These are phyloP conservation scores for Rhizopogon vinicolor DNA, from an alignment of 768 basidiomycete genomes.

Conservation along the genomic window DNA sequence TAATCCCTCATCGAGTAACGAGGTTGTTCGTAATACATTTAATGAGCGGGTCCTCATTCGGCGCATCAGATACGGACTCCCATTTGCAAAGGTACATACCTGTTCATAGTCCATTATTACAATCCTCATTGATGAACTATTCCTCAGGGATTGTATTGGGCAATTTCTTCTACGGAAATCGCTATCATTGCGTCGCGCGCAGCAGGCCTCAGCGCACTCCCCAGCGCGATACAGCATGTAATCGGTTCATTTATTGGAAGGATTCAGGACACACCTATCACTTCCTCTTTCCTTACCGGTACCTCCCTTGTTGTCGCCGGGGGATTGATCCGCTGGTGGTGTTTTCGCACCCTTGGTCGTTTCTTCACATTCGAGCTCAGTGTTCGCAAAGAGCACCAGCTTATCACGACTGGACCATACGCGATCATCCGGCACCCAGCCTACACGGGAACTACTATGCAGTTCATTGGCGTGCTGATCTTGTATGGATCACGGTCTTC, in stretches of 20 bases:
- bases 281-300: constrained; percentile 14
- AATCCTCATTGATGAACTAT: background rate
- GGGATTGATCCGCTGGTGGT: constrained; percentile 17
- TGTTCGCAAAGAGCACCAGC: constrained; percentile 17
- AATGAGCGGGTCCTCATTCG: background rate
- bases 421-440: constrained; percentile 23
- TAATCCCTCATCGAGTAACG: constrained; percentile 33
- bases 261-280: constrained; percentile 1
- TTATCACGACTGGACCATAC: constrained; percentile 27
- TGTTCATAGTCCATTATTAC: background rate
- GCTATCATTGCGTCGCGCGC: background rate
- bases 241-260: background rate
- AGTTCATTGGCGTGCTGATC: constrained; percentile 2
- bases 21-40: constrained; percentile 17
- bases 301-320: constrained; percentile 12
- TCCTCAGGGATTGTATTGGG: constrained; percentile 2
- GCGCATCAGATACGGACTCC: background rate
- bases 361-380: constrained; percentile 26
- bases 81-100: background rate
- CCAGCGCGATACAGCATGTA: background rate
- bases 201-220: background rate
- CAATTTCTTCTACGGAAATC: background rate
- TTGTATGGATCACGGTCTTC: constrained; percentile 4
- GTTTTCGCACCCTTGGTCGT: constrained; percentile 20
- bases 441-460: constrained; percentile 19